These are phyloP conservation scores for Eucalyptus grandis DNA, from an alignment of 345 rosid genomes.

Conservation along the genomic window DNA sequence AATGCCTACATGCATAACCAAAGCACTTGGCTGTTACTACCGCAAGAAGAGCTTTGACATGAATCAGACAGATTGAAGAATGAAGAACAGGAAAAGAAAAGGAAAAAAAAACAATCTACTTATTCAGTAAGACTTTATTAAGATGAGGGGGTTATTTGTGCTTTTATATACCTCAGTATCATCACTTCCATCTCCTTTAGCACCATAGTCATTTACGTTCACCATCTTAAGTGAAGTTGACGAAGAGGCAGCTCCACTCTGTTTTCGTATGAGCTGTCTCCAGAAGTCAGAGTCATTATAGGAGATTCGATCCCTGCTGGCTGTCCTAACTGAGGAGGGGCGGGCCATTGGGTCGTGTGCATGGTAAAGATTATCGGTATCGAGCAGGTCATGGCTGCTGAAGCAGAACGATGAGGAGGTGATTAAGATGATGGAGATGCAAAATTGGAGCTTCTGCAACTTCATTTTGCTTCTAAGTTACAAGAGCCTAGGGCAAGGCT, in stretches of 20 bases:
- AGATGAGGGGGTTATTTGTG: neutral
- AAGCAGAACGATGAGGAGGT: neutral
- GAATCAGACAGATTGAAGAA: neutral
- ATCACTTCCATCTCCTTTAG: conserved; percentile 42
- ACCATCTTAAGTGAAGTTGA: conserved; percentile 9
- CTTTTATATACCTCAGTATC: conserved; percentile 33
- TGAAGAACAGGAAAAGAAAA: neutral
- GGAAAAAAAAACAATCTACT: too few relatives aligned
- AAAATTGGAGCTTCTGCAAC: neutral
- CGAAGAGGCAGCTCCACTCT: neutral
- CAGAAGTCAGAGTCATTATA: neutral
- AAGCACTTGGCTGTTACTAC: neutral
- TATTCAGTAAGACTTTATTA: neutral
- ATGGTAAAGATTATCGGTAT: too few relatives aligned
- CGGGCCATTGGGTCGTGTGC: neutral
- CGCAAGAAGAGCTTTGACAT: neutral
- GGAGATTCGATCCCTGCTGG: neutral
- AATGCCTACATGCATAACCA: conserved; percentile 31
- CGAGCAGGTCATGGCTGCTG: neutral
- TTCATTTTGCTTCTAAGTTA: neutral
- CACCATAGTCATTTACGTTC: conserved; percentile 42
- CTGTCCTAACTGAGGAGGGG: neutral
- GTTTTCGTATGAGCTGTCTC: neutral
- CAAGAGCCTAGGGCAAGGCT: neutral
- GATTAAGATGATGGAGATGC: neutral